Base-by-base conservation (phyloP, 2,329 filamentous ascomycete species). In the Colletotrichum sp. region DNA sequence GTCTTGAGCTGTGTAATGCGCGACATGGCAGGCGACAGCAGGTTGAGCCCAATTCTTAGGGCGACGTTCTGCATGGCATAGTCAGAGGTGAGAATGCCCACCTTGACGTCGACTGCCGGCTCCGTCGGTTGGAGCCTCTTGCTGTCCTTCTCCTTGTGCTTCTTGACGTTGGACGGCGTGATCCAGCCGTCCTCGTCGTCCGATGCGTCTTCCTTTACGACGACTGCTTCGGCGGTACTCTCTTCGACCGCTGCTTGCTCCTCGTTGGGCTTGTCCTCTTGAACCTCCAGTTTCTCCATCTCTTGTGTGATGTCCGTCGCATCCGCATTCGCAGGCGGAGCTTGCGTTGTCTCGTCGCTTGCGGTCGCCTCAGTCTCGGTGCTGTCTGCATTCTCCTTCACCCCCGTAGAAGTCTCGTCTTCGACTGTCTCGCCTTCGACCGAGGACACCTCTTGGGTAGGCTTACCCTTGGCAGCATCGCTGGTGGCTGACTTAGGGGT, bases 1-100 rank as follows among this genome's bases (percentile, higher is more conserved):
- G 94, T 96, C 84, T 96, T 96, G 78, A 99, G 90, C 75, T 94
- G 92, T 48, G 93, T 94, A 82, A 99, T 95, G 80, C 96, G 93
- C 77, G 94, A 91, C 76, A 99, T 88, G 18, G 92, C 90, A 1
- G 95, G 91, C 1, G 96, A 96, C 74, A 98, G 90, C 13, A 98
- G 92, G 82, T 97, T 95, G 69, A 99, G 91, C 86, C 98, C 98
- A 88, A 99, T 98, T 80, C 98, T 95, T 6, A 99, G 90, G 3
- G 97, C 91, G 9, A 99, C 96, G 83, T 99, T 99, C 87, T 99
- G 96, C 95, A 99, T 98, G 71, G 97, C 96, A 85, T 95, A 99
- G 87, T 99, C 97, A 72, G 94, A 96, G 2, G 97, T 99, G 82
- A 99, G 93, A 60, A 96, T 93, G n/a, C 96, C 96, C 18, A 95